A percentile compares a stretch with the other conserved stretches of the same genome.
phyloP scores from a whole-genome alignment of 2,329 filamentous ascomycete genomes.

The Endocalyx cinctus region DNA sequence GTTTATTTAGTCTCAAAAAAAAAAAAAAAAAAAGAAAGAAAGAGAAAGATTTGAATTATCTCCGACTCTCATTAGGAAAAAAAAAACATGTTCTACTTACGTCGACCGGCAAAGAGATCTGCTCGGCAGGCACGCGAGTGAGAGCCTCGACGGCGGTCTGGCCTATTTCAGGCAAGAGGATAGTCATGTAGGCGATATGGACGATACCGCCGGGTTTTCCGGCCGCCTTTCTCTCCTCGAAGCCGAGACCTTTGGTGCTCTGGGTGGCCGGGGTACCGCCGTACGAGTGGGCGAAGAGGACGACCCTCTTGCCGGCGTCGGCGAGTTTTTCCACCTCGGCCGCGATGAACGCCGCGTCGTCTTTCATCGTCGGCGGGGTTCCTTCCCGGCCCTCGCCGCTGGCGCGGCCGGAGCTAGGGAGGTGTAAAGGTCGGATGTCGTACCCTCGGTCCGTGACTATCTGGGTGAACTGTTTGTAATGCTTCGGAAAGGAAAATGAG shows the following conservation, averaged over 20 bases:
- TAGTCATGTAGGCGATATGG: conserved; percentile 24
- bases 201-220: conserved; percentile 32
- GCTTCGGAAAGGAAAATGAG: conserved; percentile 6
- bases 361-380: conserved; percentile 21
- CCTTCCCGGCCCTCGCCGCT: conserved; percentile 2
- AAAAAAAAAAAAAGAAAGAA: too few species aligned
- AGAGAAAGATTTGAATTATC: too few species aligned
- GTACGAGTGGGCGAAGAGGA: not conserved
- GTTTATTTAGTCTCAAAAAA: too few species aligned
- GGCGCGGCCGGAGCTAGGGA: conserved; percentile 9
- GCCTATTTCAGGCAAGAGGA: conserved; percentile 19
- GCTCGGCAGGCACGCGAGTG: conserved; percentile 3
- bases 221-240: conserved; percentile 6
- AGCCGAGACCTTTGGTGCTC: not conserved
- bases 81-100: not conserved
- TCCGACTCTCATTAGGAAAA: too few species aligned
- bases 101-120: not conserved
- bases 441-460: conserved; percentile 6
- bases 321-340: conserved; percentile 2
- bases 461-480: conserved; percentile 8
- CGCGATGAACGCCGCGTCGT: conserved; percentile 27
- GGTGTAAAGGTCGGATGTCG: conserved; percentile 10
- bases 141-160: conserved; percentile 6
- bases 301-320: conserved; percentile 1
- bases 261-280: not conserved